Evolutionary conservation across 2,329 filamentous ascomycete species (phyloP), one percentile per base, ranked within the genome.

Genomic region (Colletotrichum melonis): DNA sequence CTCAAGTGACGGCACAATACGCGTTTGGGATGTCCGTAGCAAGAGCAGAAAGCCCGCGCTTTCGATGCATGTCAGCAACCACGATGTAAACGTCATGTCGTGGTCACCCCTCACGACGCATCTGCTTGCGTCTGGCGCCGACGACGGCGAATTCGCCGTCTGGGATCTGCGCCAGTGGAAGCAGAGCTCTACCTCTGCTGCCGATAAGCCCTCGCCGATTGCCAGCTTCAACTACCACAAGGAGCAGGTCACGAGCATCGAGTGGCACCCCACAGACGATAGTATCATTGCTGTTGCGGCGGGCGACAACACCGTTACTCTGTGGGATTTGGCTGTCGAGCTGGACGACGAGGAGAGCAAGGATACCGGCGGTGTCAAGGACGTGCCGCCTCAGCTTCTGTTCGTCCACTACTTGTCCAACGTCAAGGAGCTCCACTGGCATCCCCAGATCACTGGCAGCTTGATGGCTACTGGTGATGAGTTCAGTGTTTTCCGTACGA

Each of bases 151-250:
- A 66, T 98, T 96, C 95, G 95, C 90, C 1, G 95, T 98, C 28
- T 99, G 97, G 97, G 97, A 99, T 82, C 86, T 99, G 79, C 91
- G 97, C 67, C 93, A 97, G 83, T 98, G 96, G 96, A 98, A 98
- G 86, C 91, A 92, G 2, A 87, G 86, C 75, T 82, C 81, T 69
- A 81, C 86, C 38, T 85, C 85, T 7, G 55, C 67, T 16, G 55
- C 49, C 19, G 84, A 88, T 77, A 89, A 88, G 85, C 92, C 93
- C 6, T 92, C 92, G 60, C 94, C 97, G 1, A 94, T 98, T n/a
- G 97, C 97, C 4, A 93, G 93, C 78, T 99, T 98, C 85, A 89
- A 92, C 79, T 98, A 98, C 87, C 95, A 99, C 88, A 96, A 95
- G 83, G 95, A 98, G 83, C 97, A 98, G 78, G 95, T 99, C 78